These are phyloP conservation scores for Aspergillus pseudotamarii DNA, from an alignment of 2,329 filamentous ascomycete genomes.

Conservation along the genomic window DNA sequence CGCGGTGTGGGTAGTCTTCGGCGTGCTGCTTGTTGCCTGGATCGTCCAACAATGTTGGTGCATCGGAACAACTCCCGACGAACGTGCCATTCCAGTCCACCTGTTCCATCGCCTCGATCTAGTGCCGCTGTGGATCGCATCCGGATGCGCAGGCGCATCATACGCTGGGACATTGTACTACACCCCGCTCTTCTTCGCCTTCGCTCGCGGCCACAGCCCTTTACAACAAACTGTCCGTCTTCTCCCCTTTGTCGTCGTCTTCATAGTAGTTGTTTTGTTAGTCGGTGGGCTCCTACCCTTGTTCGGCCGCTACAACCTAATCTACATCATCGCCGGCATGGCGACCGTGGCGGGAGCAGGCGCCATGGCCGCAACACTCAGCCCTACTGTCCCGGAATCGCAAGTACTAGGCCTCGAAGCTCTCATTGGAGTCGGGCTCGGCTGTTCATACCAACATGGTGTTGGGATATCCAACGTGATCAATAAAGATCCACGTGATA, in stretches of 20 bases:
- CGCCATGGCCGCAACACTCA: slow-evolving; percentile 10
- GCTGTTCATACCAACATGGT: slow-evolving; percentile 18
- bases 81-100: slow-evolving; percentile 53
- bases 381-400: neutral
- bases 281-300: neutral
- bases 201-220: slow-evolving; percentile 45
- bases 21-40: slow-evolving; percentile 48
- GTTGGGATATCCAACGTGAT: slow-evolving; percentile 17
- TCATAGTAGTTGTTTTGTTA: slow-evolving; percentile 1
- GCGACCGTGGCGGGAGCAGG: neutral
- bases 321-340: slow-evolving; percentile 2
- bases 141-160: slow-evolving; percentile 4
- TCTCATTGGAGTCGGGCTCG: slow-evolving; percentile 14
- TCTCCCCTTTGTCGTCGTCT: slow-evolving; percentile 15
- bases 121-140: slow-evolving; percentile 2
- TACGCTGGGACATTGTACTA: slow-evolving; percentile 47
- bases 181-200: slow-evolving; percentile 57
- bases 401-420: slow-evolving; percentile 14
- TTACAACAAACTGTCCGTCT: slow-evolving; percentile 29
- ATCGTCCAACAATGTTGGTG: slow-evolving; percentile 45
- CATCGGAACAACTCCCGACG: slow-evolving; percentile 47
- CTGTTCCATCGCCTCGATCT: slow-evolving; percentile 39
- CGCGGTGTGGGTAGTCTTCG: slow-evolving; percentile 51
- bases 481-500: slow-evolving; percentile 7
- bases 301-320: slow-evolving; percentile 1